Evolutionary conservation across 805 yeast genomes (phyloP).

Genomic region (Cephaloascus fragrans): DNA sequence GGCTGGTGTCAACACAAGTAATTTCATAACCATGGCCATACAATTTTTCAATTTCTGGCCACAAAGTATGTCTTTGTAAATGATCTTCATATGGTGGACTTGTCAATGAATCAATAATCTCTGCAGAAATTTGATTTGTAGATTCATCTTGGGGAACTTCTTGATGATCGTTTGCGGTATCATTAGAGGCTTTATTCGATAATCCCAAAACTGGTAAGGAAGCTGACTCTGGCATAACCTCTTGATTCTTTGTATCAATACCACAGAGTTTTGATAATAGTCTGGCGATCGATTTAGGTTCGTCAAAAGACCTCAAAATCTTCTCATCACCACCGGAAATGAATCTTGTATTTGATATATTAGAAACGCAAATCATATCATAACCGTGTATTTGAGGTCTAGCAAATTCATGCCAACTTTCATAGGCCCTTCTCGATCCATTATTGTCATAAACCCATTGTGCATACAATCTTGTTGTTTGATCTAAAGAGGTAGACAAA

Average conservation of each 20-base stretch:
- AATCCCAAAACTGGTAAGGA: slow-evolving; percentile 88
- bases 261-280: slow-evolving; percentile 48
- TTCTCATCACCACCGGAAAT: slow-evolving; percentile 97
- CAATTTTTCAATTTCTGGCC: slow-evolving; percentile 91
- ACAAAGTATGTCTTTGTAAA: slow-evolving; percentile 81
- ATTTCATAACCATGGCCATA: slow-evolving; percentile 98
- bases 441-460: slow-evolving; percentile 35
- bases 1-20: slow-evolving; percentile 64
- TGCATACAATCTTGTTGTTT: slow-evolving; percentile 81
- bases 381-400: slow-evolving; percentile 98
- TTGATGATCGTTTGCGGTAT: slow-evolving; percentile 29
- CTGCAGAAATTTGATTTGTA: slow-evolving; percentile 27
- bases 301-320: slow-evolving; percentile 77
- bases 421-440: slow-evolving; percentile 14
- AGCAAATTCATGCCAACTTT: slow-evolving; percentile 83
- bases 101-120: slow-evolving; percentile 32
- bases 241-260: slow-evolving; percentile 18
- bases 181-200: slow-evolving; percentile 76
- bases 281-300: slow-evolving; percentile 69
- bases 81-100: slow-evolving; percentile 85
- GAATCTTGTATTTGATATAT: slow-evolving; percentile 51
- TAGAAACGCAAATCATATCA: slow-evolving; percentile 78
- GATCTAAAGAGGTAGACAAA: slow-evolving; percentile 78
- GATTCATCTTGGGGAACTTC: slow-evolving; percentile 23
- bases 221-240: slow-evolving; percentile 67